These are phyloP conservation scores for Westerdykella ornata DNA, from an alignment of 2,329 filamentous ascomycete species.

Conservation along the genomic window DNA sequence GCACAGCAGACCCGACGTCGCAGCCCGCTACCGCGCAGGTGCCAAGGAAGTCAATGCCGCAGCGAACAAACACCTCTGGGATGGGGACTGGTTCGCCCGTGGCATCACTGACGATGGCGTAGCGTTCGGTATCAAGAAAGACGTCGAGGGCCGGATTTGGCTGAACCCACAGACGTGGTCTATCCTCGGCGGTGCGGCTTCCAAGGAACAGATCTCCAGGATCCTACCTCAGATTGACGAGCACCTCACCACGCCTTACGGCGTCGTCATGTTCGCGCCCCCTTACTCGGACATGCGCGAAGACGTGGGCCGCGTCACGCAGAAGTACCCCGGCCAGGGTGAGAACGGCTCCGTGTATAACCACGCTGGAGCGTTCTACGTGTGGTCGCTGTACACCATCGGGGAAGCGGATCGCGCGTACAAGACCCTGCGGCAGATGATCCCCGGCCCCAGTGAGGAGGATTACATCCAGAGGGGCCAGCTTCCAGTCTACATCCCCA, in stretches of 20 bases:
- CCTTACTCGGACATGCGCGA: slow-evolving; percentile 52
- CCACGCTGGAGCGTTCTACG: slow-evolving; percentile 52
- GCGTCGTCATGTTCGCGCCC: slow-evolving; percentile 51
- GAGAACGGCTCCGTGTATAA: slow-evolving; percentile 56
- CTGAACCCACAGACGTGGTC: slow-evolving; percentile 53
- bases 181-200: slow-evolving; percentile 50
- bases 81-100: slow-evolving; percentile 52
- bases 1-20: slow-evolving; percentile 37
- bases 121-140: slow-evolving; percentile 46
- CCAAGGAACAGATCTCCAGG: slow-evolving; percentile 37
- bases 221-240: slow-evolving; percentile 48
- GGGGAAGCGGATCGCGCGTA: slow-evolving; percentile 48
- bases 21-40: slow-evolving; percentile 42
- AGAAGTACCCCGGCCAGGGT: slow-evolving; percentile 53
- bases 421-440: slow-evolving; percentile 47
- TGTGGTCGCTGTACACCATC: slow-evolving; percentile 49
- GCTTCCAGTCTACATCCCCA: slow-evolving; percentile 53
- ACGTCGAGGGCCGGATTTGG: slow-evolving; percentile 52
- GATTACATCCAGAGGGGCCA: slow-evolving; percentile 51
- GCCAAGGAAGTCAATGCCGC: slow-evolving; percentile 46
- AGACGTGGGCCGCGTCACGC: slow-evolving; percentile 53
- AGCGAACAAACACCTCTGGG: slow-evolving; percentile 50
- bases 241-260: slow-evolving; percentile 50
- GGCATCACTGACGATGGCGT: slow-evolving; percentile 54
- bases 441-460: slow-evolving; percentile 48